Evolutionary conservation across 2,329 filamentous ascomycete genomes (phyloP).

Genomic region (Aureobasidium sp.): DNA sequence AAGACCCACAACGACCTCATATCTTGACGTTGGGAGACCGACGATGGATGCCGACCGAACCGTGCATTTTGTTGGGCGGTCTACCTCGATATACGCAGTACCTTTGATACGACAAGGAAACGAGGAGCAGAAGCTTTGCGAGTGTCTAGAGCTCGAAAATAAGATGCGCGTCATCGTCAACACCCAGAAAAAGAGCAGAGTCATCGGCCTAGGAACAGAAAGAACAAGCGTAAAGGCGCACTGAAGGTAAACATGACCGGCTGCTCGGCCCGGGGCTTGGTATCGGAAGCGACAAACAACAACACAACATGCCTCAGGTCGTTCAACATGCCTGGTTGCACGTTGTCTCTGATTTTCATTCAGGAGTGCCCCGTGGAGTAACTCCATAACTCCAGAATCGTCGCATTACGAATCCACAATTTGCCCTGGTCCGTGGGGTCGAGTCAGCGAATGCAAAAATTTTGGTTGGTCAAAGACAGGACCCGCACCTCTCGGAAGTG

Average conservation of each 20-base stretch:
- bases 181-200: background rate
- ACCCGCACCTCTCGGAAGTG: background rate
- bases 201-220: background rate
- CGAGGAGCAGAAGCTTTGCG: background rate
- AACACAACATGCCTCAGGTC: background rate
- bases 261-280: background rate
- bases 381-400: background rate
- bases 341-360: background rate
- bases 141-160: background rate
- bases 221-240: background rate
- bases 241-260: background rate
- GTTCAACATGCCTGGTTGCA: background rate
- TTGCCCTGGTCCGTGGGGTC: background rate
- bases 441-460: background rate
- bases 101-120: background rate
- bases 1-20: constrained; percentile 4
- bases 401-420: background rate
- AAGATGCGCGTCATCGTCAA: background rate
- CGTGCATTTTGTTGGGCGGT: background rate
- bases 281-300: background rate
- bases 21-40: background rate
- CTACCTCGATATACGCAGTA: background rate
- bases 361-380: background rate
- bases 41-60: background rate
- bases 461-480: background rate